These are phyloP conservation scores for Spongispora temasekensis DNA, from an alignment of 1,284 basidiomycete genomes.

Conservation along the genomic window DNA sequence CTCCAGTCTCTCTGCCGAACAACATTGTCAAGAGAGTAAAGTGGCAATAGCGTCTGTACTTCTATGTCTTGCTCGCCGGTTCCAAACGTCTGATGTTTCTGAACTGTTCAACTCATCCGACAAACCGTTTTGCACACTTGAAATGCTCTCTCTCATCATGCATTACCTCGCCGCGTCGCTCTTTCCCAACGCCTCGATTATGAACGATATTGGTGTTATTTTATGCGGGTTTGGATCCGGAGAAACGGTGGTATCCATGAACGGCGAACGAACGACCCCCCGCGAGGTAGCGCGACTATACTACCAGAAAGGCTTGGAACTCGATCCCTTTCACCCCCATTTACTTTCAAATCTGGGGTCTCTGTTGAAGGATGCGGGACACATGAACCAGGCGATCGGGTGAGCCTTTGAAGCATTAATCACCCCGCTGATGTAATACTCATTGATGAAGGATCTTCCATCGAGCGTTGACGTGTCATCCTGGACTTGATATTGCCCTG, in stretches of 20 bases:
- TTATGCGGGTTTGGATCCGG: constrained; percentile 47
- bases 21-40: constrained; percentile 29
- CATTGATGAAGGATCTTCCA: constrained; percentile 19
- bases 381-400: constrained; percentile 52
- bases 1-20: constrained; percentile 22
- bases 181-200: constrained; percentile 53
- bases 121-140: constrained; percentile 45
- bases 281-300: constrained; percentile 51
- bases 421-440: constrained; percentile 8
- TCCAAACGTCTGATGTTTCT: constrained; percentile 39
- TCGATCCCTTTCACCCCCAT: constrained; percentile 60
- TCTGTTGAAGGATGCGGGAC: constrained; percentile 59
- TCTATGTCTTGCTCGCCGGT: constrained; percentile 55
- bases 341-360: constrained; percentile 63
- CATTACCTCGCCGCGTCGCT: constrained; percentile 61
- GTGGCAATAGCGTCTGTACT: constrained; percentile 54
- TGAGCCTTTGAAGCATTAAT: constrained; percentile 25
- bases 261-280: constrained; percentile 25
- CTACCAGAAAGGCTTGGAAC: constrained; percentile 54
- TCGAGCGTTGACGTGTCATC: constrained; percentile 52
- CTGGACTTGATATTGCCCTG: constrained; percentile 60
- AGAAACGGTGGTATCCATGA: constrained; percentile 19
- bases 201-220: constrained; percentile 64
- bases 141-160: constrained; percentile 51
- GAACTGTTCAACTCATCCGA: constrained; percentile 30